Percentiles rank a stretch among this genome's conserved stretches.
Evolutionary conservation across 495 filamentous ascomycete genomes (phyloP).

Genomic region (Aspergillus sclerotioniger): DNA sequence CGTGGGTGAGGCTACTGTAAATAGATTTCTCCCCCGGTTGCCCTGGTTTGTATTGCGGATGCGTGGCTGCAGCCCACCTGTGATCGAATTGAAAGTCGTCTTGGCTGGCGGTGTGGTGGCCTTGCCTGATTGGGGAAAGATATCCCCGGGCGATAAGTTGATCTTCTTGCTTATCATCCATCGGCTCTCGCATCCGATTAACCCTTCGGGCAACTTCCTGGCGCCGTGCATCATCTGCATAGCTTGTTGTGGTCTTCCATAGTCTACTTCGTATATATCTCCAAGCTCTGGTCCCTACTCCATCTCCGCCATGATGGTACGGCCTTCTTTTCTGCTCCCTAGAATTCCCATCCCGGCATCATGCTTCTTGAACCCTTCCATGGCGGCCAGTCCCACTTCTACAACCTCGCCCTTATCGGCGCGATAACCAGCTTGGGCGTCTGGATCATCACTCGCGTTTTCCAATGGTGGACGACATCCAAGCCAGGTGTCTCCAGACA

Average conservation of each 20-base stretch:
- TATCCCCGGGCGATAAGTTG: constrained; percentile 6
- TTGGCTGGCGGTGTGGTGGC: neutral
- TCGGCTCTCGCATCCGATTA: neutral
- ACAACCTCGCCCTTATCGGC: constrained; percentile 22
- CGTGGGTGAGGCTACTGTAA: constrained; percentile 6
- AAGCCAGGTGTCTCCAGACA: constrained; percentile 20
- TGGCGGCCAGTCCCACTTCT: constrained; percentile 14
- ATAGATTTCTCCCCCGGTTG: constrained; percentile 1
- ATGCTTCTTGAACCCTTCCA: constrained; percentile 12
- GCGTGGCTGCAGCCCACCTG: neutral
- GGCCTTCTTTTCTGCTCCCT: neutral
- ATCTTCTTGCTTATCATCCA: neutral
- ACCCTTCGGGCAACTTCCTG: neutral
- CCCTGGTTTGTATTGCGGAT: constrained; percentile 2
- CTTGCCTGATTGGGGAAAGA: constrained; percentile 19
- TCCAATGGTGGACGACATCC: constrained; percentile 24
- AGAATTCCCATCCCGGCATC: neutral
- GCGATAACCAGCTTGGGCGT: constrained; percentile 24
- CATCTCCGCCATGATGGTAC: neutral
- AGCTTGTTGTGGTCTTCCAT: neutral
- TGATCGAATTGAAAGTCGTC: neutral
- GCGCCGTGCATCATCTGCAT: neutral
- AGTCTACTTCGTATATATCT: neutral
- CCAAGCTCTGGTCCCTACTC: neutral
- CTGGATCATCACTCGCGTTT: constrained; percentile 22